These are phyloP conservation scores for Coemansia sp. DNA, from an alignment of 192 early-diverging fungal species.

Conservation along the genomic window DNA sequence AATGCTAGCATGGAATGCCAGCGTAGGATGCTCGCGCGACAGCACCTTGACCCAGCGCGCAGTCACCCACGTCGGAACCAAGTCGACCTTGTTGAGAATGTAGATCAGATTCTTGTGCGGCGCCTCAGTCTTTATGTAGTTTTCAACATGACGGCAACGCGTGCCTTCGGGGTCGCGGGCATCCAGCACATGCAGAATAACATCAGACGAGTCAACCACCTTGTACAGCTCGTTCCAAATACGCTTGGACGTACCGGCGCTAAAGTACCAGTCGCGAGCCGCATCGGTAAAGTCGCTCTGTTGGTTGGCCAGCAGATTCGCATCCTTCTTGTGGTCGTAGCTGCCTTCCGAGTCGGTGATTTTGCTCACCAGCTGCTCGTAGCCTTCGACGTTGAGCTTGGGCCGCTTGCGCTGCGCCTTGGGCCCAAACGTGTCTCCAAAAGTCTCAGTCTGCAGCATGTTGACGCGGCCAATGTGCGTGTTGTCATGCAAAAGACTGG, in stretches of 20 bases:
- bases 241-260: slow-evolving; percentile 91
- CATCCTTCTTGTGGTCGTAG: slow-evolving; percentile 71
- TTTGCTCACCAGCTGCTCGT: slow-evolving; percentile 77
- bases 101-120: slow-evolving; percentile 96
- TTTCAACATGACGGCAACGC: slow-evolving; percentile 88
- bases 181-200: slow-evolving; percentile 95
- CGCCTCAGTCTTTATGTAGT: slow-evolving; percentile 87
- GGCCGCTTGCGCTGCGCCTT: slow-evolving; percentile 94
- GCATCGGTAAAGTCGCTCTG: slow-evolving; percentile 69
- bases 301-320: slow-evolving; percentile 71
- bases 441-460: slow-evolving; percentile 93
- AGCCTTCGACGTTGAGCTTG: slow-evolving; percentile 69
- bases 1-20: slow-evolving; percentile 98
- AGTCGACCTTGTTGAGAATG: slow-evolving; percentile 97
- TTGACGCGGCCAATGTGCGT: slow-evolving; percentile 73
- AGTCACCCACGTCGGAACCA: slow-evolving; percentile 98
- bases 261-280: slow-evolving; percentile 84
- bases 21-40: slow-evolving; percentile 88
- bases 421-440: slow-evolving; percentile 89
- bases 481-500: slow-evolving; percentile 84
- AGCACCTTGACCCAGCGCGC: slow-evolving; percentile 92
- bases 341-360: slow-evolving; percentile 66
- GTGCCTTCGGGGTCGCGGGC: slow-evolving; percentile 98
- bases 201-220: slow-evolving; percentile 95
- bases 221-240: slow-evolving; percentile 99